These are phyloP conservation scores for Aaosphaeria arxii DNA, from an alignment of 2,329 filamentous ascomycete species.

Conservation along the genomic window DNA sequence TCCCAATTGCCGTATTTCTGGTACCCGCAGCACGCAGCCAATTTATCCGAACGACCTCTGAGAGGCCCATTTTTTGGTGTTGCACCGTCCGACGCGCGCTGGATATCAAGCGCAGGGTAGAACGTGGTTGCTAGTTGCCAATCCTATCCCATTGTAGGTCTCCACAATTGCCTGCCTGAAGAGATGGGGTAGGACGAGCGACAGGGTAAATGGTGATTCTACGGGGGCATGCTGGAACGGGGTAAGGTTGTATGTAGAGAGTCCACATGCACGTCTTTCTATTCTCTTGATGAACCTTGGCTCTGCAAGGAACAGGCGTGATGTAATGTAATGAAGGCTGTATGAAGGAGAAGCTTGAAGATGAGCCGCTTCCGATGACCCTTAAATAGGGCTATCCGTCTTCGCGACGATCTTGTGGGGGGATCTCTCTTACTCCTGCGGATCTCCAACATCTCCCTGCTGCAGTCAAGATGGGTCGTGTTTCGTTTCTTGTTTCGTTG, in stretches of 20 bases:
- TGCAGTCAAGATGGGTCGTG: slow-evolving; percentile 19
- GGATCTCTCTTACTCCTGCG: background rate
- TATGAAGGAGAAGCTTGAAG: background rate
- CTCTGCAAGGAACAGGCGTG: slow-evolving; percentile 6
- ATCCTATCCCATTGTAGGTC: background rate
- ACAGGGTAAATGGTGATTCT: too few species aligned
- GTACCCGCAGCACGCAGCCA: background rate
- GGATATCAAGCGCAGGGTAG: too few species aligned
- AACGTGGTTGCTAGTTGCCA: too few species aligned
- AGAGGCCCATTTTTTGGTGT: too few species aligned
- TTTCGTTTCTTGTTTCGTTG: slow-evolving; percentile 15
- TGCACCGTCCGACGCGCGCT: too few species aligned
- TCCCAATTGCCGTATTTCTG: too few species aligned
- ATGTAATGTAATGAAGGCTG: background rate
- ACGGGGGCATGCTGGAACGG: too few species aligned
- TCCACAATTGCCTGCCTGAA: background rate
- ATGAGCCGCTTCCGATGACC: background rate
- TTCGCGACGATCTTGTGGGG: slow-evolving; percentile 1
- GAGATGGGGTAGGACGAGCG: too few species aligned
- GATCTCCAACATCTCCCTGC: background rate
- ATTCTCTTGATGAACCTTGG: slow-evolving; percentile 8
- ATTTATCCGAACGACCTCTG: slow-evolving; percentile 4
- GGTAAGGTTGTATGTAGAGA: background rate
- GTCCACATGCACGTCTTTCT: slow-evolving; percentile 3
- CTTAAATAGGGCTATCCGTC: slow-evolving; percentile 5